Conservation (phyloP, 257 asterid genomes). For the Nicotiana attenuata region DNA sequence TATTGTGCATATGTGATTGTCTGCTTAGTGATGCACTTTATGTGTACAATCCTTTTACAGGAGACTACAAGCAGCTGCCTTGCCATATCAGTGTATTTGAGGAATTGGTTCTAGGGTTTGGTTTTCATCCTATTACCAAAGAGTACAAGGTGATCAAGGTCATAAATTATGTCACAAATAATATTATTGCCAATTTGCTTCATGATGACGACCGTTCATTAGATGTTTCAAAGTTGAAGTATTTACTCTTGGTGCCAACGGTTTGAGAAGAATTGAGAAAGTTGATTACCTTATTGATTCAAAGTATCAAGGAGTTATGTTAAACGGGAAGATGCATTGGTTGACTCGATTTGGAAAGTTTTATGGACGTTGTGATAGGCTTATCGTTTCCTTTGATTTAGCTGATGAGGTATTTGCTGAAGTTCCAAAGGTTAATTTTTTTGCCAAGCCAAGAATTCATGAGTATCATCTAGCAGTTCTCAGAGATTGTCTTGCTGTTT, state of each 20-base stretch:
- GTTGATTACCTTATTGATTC: neutral
- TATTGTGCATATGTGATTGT: slow-evolving; percentile 26
- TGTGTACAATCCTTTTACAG: slow-evolving; percentile 45
- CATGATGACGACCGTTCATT: neutral
- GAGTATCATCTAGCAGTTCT: slow-evolving; percentile 24
- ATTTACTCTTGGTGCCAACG: neutral
- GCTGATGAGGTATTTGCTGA: slow-evolving; percentile 15
- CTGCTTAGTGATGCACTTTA: slow-evolving; percentile 10
- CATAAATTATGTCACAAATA: too few relatives aligned
- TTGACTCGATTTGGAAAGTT: neutral
- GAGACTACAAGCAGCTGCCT: slow-evolving; percentile 28
- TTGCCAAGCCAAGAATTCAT: neutral
- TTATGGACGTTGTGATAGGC: neutral
- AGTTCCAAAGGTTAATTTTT: neutral
- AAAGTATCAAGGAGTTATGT: neutral
- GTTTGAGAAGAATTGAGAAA: slow-evolving; percentile 4
- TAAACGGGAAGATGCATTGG: slow-evolving; percentile 29
- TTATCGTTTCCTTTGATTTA: slow-evolving; percentile 22
- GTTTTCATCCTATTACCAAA: slow-evolving; percentile 20
- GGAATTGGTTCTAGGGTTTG: slow-evolving; percentile 25
- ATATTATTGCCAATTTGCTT: too few relatives aligned
- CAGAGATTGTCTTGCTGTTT: slow-evolving; percentile 19
- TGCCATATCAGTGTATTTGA: neutral
- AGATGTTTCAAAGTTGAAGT: neutral
- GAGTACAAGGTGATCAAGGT: slow-evolving; percentile 40